Evolutionary conservation across 2,329 filamentous ascomycete species (phyloP), one percentile per base, ranked within the genome.

Genomic region (Chaetomium olivaceum): DNA sequence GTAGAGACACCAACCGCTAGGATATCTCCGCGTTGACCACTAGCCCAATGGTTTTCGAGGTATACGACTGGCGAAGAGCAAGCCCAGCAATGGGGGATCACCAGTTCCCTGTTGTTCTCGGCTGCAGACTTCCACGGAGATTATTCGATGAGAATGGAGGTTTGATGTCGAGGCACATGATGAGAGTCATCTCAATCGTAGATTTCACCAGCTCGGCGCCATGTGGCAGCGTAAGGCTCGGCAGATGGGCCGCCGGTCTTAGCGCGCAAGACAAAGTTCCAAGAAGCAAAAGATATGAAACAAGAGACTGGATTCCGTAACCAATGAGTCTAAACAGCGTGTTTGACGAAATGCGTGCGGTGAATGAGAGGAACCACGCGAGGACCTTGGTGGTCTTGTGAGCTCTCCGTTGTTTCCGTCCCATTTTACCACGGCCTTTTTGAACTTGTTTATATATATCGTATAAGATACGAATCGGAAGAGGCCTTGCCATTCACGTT

Each of bases 41-140:
- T 74, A 80, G 74, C 73, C 79, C 82, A 75, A 89, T 92, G 91
- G 89, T 87, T 90, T 85, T 87, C 87, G 87, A 92, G 92, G 89
- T 97, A 97, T 88, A 96, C 91, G 88, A 87, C 86, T 93, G 87
- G 92, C 92, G 91, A 84, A 97, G 84, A 97, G 79, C 74, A 84
- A 95, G 80, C 75, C 76, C 73, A 78, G 78, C 75, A 75, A n/a
- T 74, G 77, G 76, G 73, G 73, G 54, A 76, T 85, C 81, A 85
- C 80, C 75, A 70, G 78, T 55, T 57, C 72, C 81, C 79, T 79
- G 78, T 75, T 77, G 79, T 79, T 84, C 90, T 93, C 82, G 83
- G 89, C 89, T 88, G 90, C 91, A 94, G 91, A 94, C 88, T 89
- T 87, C 86, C 85, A 76, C 82, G 80, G 82, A 87, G 85, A 83